Percentiles rank a stretch among this genome's conserved stretches.
These are phyloP conservation scores for Rubia tinctorum DNA, from an alignment of 305 asterid species.

Conservation along the genomic window DNA sequence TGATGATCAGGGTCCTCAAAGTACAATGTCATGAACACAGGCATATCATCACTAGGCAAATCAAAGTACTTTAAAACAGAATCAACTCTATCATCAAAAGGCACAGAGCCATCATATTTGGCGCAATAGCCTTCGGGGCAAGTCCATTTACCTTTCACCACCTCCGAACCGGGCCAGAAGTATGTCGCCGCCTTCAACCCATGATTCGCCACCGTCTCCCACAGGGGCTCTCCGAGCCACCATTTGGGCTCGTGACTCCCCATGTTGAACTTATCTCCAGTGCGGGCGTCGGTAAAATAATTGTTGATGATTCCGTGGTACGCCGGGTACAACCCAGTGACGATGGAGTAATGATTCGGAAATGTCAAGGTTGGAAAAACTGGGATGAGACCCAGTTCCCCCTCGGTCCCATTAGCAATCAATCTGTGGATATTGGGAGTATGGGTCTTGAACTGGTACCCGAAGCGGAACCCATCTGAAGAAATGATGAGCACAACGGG, in stretches of 20 bases:
- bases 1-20: constrained; percentile 79
- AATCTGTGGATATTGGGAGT: constrained; percentile 54
- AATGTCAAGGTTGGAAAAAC: constrained; percentile 76
- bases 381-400: constrained; percentile 64
- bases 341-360: constrained; percentile 80
- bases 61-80: constrained; percentile 62
- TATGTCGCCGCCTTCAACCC: constrained; percentile 67
- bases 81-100: constrained; percentile 68
- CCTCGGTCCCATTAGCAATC: constrained; percentile 68
- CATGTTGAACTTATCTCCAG: constrained; percentile 59
- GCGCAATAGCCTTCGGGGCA: constrained; percentile 49
- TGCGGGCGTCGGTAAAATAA: constrained; percentile 46
- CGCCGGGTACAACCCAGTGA: constrained; percentile 79
- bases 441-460: constrained; percentile 70
- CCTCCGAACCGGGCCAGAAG: constrained; percentile 91
- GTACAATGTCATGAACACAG: constrained; percentile 67
- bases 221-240: constrained; percentile 86
- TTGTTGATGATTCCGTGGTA: constrained; percentile 70
- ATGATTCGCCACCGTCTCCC: constrained; percentile 60
- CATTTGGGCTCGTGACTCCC: constrained; percentile 63
- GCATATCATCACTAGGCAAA: constrained; percentile 52
- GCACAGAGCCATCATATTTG: constrained; percentile 49
- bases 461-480: constrained; percentile 69
- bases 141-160: constrained; percentile 60
- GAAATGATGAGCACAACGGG: constrained; percentile 70